phyloP scores from a whole-genome alignment of 2,329 filamentous ascomycete genomes.

The Neopestalotiopsis rosae region DNA sequence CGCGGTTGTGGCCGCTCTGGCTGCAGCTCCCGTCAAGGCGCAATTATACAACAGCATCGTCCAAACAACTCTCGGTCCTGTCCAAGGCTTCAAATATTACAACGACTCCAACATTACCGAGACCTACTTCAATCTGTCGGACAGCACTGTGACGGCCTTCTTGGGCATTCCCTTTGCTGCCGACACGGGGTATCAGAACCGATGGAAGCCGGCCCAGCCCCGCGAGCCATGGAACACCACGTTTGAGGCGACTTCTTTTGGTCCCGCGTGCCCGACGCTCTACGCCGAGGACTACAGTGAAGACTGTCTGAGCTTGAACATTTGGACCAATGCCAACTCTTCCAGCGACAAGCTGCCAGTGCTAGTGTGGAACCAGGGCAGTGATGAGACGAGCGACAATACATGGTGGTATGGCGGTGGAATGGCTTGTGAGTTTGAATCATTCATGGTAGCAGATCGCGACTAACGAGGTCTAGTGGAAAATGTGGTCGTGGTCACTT shows the following conservation, averaged over 20 bases:
- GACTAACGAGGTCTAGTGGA: constrained; percentile 17
- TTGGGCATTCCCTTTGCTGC: constrained; percentile 32
- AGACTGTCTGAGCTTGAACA: constrained; percentile 31
- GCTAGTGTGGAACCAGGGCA: constrained; percentile 4
- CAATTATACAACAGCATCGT: constrained; percentile 6
- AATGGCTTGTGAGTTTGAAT: not conserved
- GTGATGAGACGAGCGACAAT: constrained; percentile 8
- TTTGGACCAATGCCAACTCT: constrained; percentile 22
- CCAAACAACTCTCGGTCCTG: constrained; percentile 4
- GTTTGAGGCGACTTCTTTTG: constrained; percentile 25
- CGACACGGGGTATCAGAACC: constrained; percentile 22
- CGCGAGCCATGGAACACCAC: constrained; percentile 21
- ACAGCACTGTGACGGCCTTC: not conserved
- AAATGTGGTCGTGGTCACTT: constrained; percentile 28
- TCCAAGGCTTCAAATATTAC: constrained; percentile 10
- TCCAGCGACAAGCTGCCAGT: constrained; percentile 8
- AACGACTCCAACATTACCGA: constrained; percentile 5
- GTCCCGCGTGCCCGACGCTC: constrained; percentile 28
- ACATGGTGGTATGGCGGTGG: constrained; percentile 9
- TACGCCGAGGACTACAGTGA: constrained; percentile 18
- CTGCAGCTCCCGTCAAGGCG: not conserved
- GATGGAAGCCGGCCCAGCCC: constrained; percentile 25
- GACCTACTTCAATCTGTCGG: constrained; percentile 6
- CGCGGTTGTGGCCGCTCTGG: not conserved
- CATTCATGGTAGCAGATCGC: not conserved